Conservation (phyloP, 2,329 filamentous ascomycete genomes). For the Penicillium corylophilum region DNA sequence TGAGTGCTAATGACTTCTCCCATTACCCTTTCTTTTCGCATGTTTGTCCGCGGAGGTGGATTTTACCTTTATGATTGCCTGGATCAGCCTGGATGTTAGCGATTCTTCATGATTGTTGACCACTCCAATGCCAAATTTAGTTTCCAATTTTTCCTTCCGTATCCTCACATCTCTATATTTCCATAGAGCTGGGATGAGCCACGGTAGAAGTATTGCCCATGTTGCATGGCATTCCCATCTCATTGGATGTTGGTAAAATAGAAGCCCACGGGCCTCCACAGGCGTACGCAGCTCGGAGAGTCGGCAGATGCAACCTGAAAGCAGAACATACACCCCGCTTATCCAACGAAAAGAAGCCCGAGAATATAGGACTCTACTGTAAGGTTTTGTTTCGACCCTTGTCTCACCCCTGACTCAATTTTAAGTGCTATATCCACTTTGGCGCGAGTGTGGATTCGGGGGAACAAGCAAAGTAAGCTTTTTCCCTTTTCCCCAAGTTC, state of each 20-base stretch:
- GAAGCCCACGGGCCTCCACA: neutral
- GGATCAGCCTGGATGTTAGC: slow-evolving; percentile 4
- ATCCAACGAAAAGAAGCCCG: neutral
- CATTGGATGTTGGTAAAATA: neutral
- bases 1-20: slow-evolving; percentile 10
- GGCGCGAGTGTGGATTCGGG: neutral
- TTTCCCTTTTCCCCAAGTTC: neutral
- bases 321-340: neutral
- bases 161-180: neutral
- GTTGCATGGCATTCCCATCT: neutral
- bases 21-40: slow-evolving; percentile 8
- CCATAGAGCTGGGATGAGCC: neutral
- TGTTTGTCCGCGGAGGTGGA: slow-evolving; percentile 1
- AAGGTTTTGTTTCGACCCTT: too few species aligned
- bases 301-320: neutral
- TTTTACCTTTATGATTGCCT: neutral
- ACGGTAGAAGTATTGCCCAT: neutral
- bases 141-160: neutral
- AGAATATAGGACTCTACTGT: too few species aligned
- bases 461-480: neutral
- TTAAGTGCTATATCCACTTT: neutral
- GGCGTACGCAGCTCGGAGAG: neutral
- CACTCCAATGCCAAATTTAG: slow-evolving; percentile 2
- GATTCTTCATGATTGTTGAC: neutral
- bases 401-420: neutral